These are phyloP conservation scores for Isoetes engelmannii DNA, from an alignment of 83 land plant species.

Conservation along the genomic window DNA sequence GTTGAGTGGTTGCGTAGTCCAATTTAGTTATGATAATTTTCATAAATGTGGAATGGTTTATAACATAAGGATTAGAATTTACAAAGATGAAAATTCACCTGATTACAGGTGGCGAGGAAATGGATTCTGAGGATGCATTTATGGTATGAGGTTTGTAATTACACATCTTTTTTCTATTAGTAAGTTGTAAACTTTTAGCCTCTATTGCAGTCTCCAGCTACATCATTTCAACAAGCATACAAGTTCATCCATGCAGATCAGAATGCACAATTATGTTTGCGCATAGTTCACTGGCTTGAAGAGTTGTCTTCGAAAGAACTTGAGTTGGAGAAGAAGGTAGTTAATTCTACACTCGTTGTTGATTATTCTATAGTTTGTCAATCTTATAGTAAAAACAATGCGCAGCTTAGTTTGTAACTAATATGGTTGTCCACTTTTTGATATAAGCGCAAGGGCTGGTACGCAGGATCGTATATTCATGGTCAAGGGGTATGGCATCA, in stretches of 20 bases:
- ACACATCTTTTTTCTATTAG: not conserved
- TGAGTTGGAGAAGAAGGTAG: slow-evolving; percentile 82
- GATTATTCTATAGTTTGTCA: too few relatives aligned
- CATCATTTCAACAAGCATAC: slow-evolving; percentile 84
- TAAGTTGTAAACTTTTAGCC: not conserved
- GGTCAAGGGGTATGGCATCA: slow-evolving; percentile 93
- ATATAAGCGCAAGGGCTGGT: slow-evolving; percentile 73
- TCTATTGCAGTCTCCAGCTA: slow-evolving; percentile 48
- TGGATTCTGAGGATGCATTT: slow-evolving; percentile 24
- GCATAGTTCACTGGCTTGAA: slow-evolving; percentile 96
- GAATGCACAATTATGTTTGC: slow-evolving; percentile 78
- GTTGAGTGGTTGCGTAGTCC: too few relatives aligned
- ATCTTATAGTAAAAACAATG: not conserved
- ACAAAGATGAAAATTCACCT: not conserved
- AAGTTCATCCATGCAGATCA: slow-evolving; percentile 62
- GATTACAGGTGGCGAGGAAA: slow-evolving; percentile 22
- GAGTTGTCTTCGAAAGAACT: slow-evolving; percentile 78
- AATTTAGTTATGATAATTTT: too few relatives aligned
- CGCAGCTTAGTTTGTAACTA: not conserved
- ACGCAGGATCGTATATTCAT: slow-evolving; percentile 92
- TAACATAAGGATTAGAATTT: too few relatives aligned
- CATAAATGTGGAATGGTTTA: too few relatives aligned
- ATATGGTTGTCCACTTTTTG: not conserved
- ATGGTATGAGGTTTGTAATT: slow-evolving; percentile 15
- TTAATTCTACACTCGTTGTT: too few relatives aligned